Percentiles rank a stretch among this genome's conserved stretches.
phyloP scores from a whole-genome alignment of 371 early-diverging fungal species.

The Entomophthora muscae region DNA sequence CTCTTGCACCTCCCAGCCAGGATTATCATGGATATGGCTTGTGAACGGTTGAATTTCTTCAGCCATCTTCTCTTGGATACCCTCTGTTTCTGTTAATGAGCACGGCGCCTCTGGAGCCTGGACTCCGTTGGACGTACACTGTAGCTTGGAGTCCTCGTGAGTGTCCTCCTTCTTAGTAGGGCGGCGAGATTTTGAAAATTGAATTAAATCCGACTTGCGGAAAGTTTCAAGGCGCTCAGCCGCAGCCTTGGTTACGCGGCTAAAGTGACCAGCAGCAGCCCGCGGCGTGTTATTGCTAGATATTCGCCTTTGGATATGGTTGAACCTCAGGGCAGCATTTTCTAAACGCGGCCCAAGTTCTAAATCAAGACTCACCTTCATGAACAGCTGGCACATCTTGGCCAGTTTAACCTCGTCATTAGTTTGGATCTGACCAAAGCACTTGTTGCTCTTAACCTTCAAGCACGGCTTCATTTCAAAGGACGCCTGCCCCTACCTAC shows the following conservation, averaged over 20 bases:
- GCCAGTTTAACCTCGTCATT: background rate
- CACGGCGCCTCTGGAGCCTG: no score
- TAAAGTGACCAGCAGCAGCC: background rate
- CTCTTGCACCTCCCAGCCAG: no score
- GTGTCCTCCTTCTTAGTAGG: no score
- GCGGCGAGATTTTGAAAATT: no score
- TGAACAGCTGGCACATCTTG: background rate
- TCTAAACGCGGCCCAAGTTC: background rate
- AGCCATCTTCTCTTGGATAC: no score
- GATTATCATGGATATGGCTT: no score
- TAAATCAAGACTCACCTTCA: background rate
- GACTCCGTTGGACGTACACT: no score
- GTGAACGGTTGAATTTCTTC: no score
- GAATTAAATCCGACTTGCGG: background rate
- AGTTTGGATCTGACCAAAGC: background rate
- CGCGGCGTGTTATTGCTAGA: background rate
- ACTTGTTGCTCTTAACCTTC: background rate
- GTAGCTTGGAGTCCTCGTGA: no score
- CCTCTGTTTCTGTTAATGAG: no score
- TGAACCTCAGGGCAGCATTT: constrained; percentile 2
- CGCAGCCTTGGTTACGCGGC: background rate
- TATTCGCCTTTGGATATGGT: background rate
- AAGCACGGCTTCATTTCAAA: background rate
- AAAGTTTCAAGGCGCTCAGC: background rate
- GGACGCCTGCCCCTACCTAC: background rate